Base-by-base conservation (phyloP, 371 early-diverging fungal genomes). In the Apophysomyces sp. region DNA sequence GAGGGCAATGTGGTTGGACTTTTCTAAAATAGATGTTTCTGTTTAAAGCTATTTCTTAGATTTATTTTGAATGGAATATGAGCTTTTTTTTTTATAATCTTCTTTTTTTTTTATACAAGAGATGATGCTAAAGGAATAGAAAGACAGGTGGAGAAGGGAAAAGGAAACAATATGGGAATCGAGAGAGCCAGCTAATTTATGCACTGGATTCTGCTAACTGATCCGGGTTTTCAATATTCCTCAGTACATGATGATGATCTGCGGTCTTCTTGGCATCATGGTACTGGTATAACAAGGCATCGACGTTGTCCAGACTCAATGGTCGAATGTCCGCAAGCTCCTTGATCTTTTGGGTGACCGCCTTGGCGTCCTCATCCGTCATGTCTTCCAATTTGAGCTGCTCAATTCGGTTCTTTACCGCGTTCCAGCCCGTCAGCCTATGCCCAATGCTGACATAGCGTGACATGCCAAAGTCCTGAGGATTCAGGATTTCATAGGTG, bases 371-470 rank as follows among this genome's bases (percentile, higher is more conserved):
- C 12, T 89, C 89, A 70, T 97, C 96, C 57, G 86, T 87, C 51
- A 95, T 71, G 13, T 74, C 77, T 12, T 39, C 49, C 54, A 97
- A 76, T 9, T 88, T 87, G 21, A 97, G 80, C 73, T 95, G 95
- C 68, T 92, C 87, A 21, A 91, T 93, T 55, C 97, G 89, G 82
- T 93, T 93, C 90, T 95, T 95, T 85, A 97, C 95, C 28, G 97
- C 96, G 77, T 97, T 95, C 95, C 97, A 97, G n/a, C 97, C 96
- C 0, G 97, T 97, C 64, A 97, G 78, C 39, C 96, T 89, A 74
- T 95, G 97, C 37, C 95, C 96, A 58, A 97, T 95, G 37, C 90
- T 89, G 57, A 95, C 96, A 67, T 94, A 94, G 13, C 96, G 87
- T 9, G 92, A 91, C 95, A 97, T 95, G 72, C 96, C 95, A 83